Base-by-base conservation (phyloP, 1,284 basidiomycete species). In the Irpex lacteus region DNA sequence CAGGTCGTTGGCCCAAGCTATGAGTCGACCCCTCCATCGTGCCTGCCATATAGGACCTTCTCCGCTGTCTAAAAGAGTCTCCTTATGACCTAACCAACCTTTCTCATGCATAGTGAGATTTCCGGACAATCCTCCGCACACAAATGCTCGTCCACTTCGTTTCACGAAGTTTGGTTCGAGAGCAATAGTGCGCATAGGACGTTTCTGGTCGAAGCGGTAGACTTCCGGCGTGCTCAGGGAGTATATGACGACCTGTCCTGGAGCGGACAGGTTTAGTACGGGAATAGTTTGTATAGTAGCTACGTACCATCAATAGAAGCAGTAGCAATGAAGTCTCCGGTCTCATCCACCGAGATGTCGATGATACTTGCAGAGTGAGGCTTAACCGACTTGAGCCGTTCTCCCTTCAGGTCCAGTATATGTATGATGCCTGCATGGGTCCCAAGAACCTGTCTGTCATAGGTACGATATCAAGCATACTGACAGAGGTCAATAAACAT, bases 1-100 rank as follows among this genome's bases (percentile, higher is more conserved):
- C 52, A 89, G 73, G 75, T 99, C 98, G 70, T 96, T 98, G 1
- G 97, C 95, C 98, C 98, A 99, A 0, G 95, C 96, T 65, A 98
- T 95, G 34, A 98, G 81, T 62, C 86, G 85, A 1, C 88, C 90
- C 69, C 87, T 82, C 98, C 98, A 99, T 63, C 91, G 85, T 4
- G 90, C 87, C 44, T 90, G 89, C 95, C 95, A 98, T 64, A 99
- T 94, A 0, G 98, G 94, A 1, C 97, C 98, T 76, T 99, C 98
- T 3, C 92, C 94, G 21, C 85, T 83, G 72, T 98, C 93, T 21
- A 99, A 77, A 4, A 92, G 77, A 0, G 91, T 92, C 76, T 98
- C 96, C 70, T 93, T 96, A 73, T 98, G 94, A 0, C 97, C 96
- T 2, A 98, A 80, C 96, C 97, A 98, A 7, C 96, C 94, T 75